Evolutionary conservation across 495 filamentous ascomycete species (phyloP).

Genomic region (Neurospora discreta): DNA sequence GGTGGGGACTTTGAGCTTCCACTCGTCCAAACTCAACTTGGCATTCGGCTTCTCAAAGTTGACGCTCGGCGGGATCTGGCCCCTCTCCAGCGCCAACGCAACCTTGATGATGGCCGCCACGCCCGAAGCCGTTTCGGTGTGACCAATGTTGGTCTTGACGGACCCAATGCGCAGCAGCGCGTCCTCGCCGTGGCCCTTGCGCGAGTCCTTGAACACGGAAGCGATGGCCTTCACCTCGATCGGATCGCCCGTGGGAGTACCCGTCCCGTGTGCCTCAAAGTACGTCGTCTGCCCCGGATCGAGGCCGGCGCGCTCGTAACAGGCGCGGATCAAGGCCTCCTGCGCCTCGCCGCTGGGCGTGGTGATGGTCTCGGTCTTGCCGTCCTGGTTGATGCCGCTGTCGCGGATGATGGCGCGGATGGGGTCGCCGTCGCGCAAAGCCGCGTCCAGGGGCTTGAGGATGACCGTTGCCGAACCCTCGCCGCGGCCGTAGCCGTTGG

Average conservation of each 20-base stretch:
- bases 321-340: conserved; percentile 34
- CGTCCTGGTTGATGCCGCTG: conserved; percentile 46
- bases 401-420: conserved; percentile 52
- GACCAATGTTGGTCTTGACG: conserved; percentile 34
- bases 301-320: conserved; percentile 38
- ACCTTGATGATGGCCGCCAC: conserved; percentile 37
- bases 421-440: conserved; percentile 38
- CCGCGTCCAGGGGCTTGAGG: conserved; percentile 49
- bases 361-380: conserved; percentile 33
- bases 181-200: conserved; percentile 12
- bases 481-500: conserved; percentile 56
- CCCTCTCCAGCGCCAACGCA: conserved; percentile 29
- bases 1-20: conserved; percentile 24
- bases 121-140: conserved; percentile 31
- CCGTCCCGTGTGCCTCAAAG: conserved; percentile 45
- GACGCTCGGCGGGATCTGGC: conserved; percentile 31
- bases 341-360: conserved; percentile 43
- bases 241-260: conserved; percentile 47
- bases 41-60: conserved; percentile 35
- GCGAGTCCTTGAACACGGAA: conserved; percentile 25
- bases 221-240: conserved; percentile 40
- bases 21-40: conserved; percentile 24
- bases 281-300: conserved; percentile 30
- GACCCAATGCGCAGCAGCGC: conserved; percentile 27
- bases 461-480: conserved; percentile 43